phyloP scores from a whole-genome alignment of 176 grass and related monocot species.

The Calamus simplicifolius region DNA sequence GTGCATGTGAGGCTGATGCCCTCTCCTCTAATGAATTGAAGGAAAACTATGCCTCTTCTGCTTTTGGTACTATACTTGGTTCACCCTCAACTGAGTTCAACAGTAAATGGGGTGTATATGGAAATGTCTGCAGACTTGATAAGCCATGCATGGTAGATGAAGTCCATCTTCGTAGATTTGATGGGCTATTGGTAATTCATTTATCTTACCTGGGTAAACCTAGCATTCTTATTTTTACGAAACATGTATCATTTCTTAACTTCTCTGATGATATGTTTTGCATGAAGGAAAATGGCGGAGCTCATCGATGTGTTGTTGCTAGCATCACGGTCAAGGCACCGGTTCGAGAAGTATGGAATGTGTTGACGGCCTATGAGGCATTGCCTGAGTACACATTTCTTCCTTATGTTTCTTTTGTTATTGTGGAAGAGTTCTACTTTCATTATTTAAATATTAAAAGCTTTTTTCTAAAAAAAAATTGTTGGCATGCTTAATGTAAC shows the following conservation, averaged over 20 bases:
- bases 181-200: slow-evolving; percentile 76
- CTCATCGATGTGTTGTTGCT: slow-evolving; percentile 87
- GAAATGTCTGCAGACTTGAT: slow-evolving; percentile 81
- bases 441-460: not conserved
- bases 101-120: slow-evolving; percentile 86
- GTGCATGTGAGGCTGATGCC: slow-evolving; percentile 21
- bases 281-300: slow-evolving; percentile 82
- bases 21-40: slow-evolving; percentile 35
- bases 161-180: slow-evolving; percentile 94
- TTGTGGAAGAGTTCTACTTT: slow-evolving; percentile 1
- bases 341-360: slow-evolving; percentile 90
- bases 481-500: too few species aligned
- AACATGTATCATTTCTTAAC: slow-evolving; percentile 17
- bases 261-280: slow-evolving; percentile 27
- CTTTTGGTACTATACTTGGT: slow-evolving; percentile 28
- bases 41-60: slow-evolving; percentile 20
- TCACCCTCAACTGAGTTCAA: slow-evolving; percentile 39
- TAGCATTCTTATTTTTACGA: slow-evolving; percentile 10
- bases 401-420: not conserved
- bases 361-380: slow-evolving; percentile 82
- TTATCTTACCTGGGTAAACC: slow-evolving; percentile 11
- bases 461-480: too few species aligned
- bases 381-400: slow-evolving; percentile 69
- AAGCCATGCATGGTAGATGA: slow-evolving; percentile 79
- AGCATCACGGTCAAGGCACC: slow-evolving; percentile 93